Base-by-base conservation (phyloP, 805 yeast species). In the Ogataea siamensis region DNA sequence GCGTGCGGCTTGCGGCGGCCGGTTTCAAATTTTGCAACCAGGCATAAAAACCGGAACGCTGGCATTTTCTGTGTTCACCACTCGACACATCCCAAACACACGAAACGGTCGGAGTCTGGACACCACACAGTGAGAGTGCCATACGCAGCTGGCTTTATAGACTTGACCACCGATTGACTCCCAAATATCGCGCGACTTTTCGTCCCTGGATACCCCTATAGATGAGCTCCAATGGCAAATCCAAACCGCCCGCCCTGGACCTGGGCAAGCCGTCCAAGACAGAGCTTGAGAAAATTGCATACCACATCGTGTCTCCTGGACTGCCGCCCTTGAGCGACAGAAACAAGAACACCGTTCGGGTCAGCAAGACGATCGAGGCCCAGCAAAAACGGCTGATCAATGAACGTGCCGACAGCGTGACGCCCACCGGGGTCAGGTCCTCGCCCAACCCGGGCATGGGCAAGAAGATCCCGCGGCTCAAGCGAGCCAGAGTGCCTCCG, bases 401-500 rank as follows among this genome's bases (percentile, higher is more conserved):
- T 12, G 41, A 40, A 26, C 40, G 46, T 17, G 37, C 37, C n/a
- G 19, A 33, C 31, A 33, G 37, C 24, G 17, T 17, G 15, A 32
- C 36, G n/a, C 39, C 40, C 3, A 24, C 38, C 8, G 35, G 31
- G 10, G 26, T 22, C 8, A 25, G 5, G 9, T 9, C n/a, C 4
- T 22, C 28, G 7, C 28, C 32, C 10, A 11, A 26, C 3, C 4
- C 28, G 5, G 14, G 21, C 13, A 16, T 25, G 15, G 21, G 35
- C 22, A 34, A 29, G 18, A 33, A 33, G 10, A 17, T 30, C 7
- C 40, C 41, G 5, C 31, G 39, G 5, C 14, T 53, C 15, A 49
- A 50, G 32, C 38, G 59, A n/a, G 39, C 46, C 12, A 45, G 40
- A 28, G 49, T 50, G 2, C 59, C 59, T 16, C 51, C 54, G 9